Base-by-base conservation (phyloP, 495 filamentous ascomycete species). In the Penicillium cosmopolitanum region DNA sequence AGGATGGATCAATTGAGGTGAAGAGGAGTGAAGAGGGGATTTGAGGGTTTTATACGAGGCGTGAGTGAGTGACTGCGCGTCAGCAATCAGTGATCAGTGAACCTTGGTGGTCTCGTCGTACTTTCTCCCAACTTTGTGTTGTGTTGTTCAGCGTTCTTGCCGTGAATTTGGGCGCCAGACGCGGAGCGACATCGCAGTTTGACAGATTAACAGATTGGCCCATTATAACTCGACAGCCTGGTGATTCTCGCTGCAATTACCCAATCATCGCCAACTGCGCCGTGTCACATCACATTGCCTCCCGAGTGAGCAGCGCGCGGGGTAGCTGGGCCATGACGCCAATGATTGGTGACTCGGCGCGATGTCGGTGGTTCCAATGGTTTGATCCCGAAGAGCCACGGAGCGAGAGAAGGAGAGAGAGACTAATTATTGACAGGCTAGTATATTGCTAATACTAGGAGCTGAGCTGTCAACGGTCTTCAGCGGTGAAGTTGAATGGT, bases 131-230 rank as follows among this genome's bases (percentile, higher is more conserved):
- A 2, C 36, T 40, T 21, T 21, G 19, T 21, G 19, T 21, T 23
- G 23, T 23, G 12, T 3, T 13, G 36, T 40, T n/a, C 36, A 9
- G 12, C 36, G n/a, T 44, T 44, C 42, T 9, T 44, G 2, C 42
- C 21, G 9, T 25, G 13, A 23, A 28, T 25, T 23, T n/a, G 48
- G 46, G 59, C 63, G 59, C 59, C 59, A 65, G 59, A 46, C 59
- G 63, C 63, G 59, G 55, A 47, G 54, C 54, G 55, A 57, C 21
- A 44, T 57, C 55, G 55, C 55, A 50, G 31, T 33, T 51, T 11
- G 16, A 31, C 21, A 33, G 15, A 36, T 25, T 25, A 12, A 15
- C 35, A 44, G 34, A 58, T 21, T 31, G 12, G 8, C 35, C 10
- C 10, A 19, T 43, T 9, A n/a, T 4, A 10, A 21, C 36, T 25